Conservation (phyloP, 1,139 yeast genomes). For the Eremothecium cymbalariae region DNA sequence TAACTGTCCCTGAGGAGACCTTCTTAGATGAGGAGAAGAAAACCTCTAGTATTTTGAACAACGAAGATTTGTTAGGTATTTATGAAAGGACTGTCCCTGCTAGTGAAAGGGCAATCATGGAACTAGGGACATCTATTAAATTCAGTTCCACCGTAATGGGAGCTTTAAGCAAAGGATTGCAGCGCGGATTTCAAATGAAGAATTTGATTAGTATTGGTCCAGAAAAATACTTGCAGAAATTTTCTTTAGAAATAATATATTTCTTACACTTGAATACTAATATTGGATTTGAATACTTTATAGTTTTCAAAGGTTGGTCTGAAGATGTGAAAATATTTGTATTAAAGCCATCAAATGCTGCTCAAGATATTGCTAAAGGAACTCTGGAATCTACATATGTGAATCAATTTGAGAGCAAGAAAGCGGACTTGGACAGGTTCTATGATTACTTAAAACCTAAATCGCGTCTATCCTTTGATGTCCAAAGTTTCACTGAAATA, state of each 20-base stretch:
- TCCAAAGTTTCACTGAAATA: conserved; percentile 44
- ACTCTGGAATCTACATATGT: conserved; percentile 46
- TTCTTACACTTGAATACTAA: conserved; percentile 66
- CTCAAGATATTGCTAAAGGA: conserved; percentile 56
- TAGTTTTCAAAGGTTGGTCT: conserved; percentile 64
- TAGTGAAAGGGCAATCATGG: conserved; percentile 67
- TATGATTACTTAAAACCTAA: conserved; percentile 46
- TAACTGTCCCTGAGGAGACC: conserved; percentile 59
- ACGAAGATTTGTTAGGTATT: conserved; percentile 56
- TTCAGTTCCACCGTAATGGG: conserved; percentile 64
- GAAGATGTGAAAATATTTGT: conserved; percentile 46
- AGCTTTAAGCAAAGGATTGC: conserved; percentile 78
- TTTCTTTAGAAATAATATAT: conserved; percentile 55
- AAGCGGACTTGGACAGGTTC: conserved; percentile 38
- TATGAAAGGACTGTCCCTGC: conserved; percentile 69
- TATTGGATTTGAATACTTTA: conserved; percentile 61
- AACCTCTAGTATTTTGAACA: conserved; percentile 58
- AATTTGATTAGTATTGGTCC: conserved; percentile 45
- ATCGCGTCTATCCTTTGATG: conserved; percentile 44
- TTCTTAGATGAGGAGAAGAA: conserved; percentile 50
- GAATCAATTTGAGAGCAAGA: conserved; percentile 44
- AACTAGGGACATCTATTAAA: conserved; percentile 64
- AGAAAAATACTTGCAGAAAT: conserved; percentile 45
- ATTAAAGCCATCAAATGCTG: conserved; percentile 58
- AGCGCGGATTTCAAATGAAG: conserved; percentile 67